Percentiles rank a stretch among this genome's conserved stretches.
Evolutionary conservation across 164 flowering plant species (phyloP).

Genomic region (Tetrastigma voinierianum): DNA sequence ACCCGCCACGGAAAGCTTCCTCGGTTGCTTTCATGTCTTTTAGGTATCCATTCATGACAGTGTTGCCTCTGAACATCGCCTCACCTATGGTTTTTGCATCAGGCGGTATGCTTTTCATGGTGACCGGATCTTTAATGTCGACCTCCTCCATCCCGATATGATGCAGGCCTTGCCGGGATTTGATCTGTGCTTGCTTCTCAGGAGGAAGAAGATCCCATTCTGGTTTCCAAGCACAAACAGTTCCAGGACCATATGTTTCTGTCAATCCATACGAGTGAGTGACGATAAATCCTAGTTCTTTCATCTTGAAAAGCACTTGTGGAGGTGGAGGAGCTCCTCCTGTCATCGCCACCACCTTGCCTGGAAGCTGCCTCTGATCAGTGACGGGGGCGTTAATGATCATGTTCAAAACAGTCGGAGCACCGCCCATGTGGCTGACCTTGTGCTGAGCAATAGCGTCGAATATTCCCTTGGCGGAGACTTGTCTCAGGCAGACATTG

Average conservation of each 20-base stretch:
- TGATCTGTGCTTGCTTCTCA: conserved; percentile 19
- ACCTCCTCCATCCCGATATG: conserved; percentile 43
- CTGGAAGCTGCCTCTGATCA: conserved; percentile 21
- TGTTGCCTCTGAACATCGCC: conserved; percentile 71
- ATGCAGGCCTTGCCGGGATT: conserved; percentile 34
- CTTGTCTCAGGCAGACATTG: conserved; percentile 40
- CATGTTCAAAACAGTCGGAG: conserved; percentile 40
- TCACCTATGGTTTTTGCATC: conserved; percentile 69
- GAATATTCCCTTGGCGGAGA: conserved; percentile 28
- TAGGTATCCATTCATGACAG: conserved; percentile 68
- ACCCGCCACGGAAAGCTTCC: conserved; percentile 57
- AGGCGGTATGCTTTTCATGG: conserved; percentile 55
- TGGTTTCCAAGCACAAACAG: conserved; percentile 37
- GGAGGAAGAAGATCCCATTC: conserved; percentile 19
- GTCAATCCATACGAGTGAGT: conserved; percentile 65
- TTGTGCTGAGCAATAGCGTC: conserved; percentile 26
- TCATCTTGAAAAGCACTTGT: conserved; percentile 29
- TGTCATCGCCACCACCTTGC: conserved; percentile 38
- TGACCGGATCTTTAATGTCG: conserved; percentile 61
- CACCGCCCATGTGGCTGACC: conserved; percentile 51
- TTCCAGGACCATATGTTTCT: conserved; percentile 62
- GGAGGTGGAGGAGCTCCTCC: conserved; percentile 54
- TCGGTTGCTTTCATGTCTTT: conserved; percentile 40
- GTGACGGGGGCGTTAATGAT: conserved; percentile 21
- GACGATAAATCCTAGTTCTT: conserved; percentile 49